These are phyloP conservation scores for Gymnopilus dilepis DNA, from an alignment of 768 basidiomycete genomes.

Conservation along the genomic window DNA sequence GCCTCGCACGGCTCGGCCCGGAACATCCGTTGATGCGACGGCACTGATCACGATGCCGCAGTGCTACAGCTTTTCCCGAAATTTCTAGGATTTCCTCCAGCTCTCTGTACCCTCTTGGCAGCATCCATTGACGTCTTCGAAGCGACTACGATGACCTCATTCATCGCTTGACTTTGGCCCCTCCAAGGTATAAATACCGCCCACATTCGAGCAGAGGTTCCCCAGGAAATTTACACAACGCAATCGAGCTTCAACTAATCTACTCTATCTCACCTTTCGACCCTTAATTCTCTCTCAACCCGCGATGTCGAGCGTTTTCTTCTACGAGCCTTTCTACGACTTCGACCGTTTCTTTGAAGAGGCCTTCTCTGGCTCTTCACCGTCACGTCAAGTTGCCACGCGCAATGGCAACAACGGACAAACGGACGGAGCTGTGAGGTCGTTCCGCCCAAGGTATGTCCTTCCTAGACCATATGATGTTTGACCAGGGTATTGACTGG, in stretches of 20 bases:
- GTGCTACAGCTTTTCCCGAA: too few relatives aligned
- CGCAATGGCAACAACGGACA: conserved; percentile 2
- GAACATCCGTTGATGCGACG: too few relatives aligned
- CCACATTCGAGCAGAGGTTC: too few relatives aligned
- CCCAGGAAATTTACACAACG: conserved; percentile 3
- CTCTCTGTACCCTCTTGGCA: too few relatives aligned
- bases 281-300: neutral
- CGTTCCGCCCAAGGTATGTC: conserved; percentile 37
- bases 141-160: too few relatives aligned
- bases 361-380: neutral
- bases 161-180: too few relatives aligned
- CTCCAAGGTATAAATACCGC: too few relatives aligned
- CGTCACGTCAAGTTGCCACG: neutral
- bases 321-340: conserved; percentile 4
- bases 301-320: conserved; percentile 4
- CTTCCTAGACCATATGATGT: neutral
- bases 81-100: too few relatives aligned
- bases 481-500: neutral
- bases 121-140: too few relatives aligned
- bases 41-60: too few relatives aligned
- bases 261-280: neutral
- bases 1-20: too few relatives aligned
- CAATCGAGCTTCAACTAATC: neutral
- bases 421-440: conserved; percentile 19
- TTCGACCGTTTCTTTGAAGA: conserved; percentile 5